Percentiles rank a stretch among this genome's conserved stretches.
These are phyloP conservation scores for Gnomoniopsis sp. DNA, from an alignment of 2,329 filamentous ascomycete species.

Conservation along the genomic window DNA sequence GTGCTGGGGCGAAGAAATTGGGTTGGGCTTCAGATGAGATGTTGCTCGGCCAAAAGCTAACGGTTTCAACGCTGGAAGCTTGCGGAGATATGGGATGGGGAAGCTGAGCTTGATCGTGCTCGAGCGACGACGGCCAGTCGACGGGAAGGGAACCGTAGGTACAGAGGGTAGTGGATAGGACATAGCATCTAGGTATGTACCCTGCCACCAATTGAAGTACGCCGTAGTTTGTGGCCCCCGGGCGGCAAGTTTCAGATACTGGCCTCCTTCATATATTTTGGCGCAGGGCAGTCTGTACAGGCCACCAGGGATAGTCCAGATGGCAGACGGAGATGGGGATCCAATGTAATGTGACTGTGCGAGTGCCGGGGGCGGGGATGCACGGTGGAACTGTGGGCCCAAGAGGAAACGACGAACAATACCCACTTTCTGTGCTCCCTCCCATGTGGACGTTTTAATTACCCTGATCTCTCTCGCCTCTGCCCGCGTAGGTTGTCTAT, in stretches of 20 bases:
- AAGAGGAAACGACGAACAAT: neutral
- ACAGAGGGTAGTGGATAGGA: neutral
- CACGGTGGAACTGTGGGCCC: neutral
- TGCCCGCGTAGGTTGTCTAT: neutral
- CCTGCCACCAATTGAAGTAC: no score
- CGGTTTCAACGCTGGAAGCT: neutral
- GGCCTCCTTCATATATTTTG: neutral
- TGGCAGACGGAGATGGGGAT: neutral
- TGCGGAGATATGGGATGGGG: neutral
- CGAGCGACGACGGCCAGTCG: neutral
- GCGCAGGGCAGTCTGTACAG: neutral
- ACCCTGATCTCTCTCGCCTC: neutral
- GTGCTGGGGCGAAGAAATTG: neutral
- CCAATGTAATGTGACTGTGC: neutral
- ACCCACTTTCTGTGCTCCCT: neutral
- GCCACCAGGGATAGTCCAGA: neutral
- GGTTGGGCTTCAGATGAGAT: neutral
- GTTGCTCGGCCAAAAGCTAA: neutral
- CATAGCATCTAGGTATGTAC: no score
- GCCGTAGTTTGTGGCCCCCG: neutral
- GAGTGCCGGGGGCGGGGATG: neutral
- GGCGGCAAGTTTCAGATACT: neutral
- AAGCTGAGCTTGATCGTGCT: neutral
- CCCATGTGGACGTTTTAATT: neutral
- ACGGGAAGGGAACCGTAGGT: neutral